Percentiles rank a stretch among this genome's conserved stretches.
Conservation (phyloP, 495 filamentous ascomycete species). For the Podospora comata region DNA sequence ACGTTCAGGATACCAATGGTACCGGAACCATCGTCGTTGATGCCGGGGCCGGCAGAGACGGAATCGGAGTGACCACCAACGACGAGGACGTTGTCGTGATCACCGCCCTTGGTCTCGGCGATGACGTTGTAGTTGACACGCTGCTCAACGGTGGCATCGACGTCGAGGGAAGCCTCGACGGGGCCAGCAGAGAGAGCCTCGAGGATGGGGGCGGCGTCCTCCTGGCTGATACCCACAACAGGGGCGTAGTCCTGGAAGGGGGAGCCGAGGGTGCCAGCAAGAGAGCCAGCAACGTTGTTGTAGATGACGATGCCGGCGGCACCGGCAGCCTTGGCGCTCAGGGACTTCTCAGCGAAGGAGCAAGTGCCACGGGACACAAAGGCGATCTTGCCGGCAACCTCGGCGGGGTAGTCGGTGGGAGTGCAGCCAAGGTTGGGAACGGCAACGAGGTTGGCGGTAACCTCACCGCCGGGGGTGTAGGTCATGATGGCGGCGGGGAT, state of each 20-base stretch:
- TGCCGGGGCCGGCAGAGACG: slow-evolving; percentile 57
- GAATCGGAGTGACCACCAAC: slow-evolving; percentile 69
- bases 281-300: slow-evolving; percentile 56
- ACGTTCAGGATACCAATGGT: slow-evolving; percentile 61
- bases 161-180: slow-evolving; percentile 21
- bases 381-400: slow-evolving; percentile 55
- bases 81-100: slow-evolving; percentile 60
- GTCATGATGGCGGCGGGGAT: slow-evolving; percentile 34
- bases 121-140: slow-evolving; percentile 63
- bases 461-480: slow-evolving; percentile 45
- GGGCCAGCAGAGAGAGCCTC: slow-evolving; percentile 38
- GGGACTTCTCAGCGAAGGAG: slow-evolving; percentile 58
- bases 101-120: slow-evolving; percentile 61
- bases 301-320: slow-evolving; percentile 61
- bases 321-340: slow-evolving; percentile 56
- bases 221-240: slow-evolving; percentile 51
- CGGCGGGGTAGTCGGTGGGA: slow-evolving; percentile 53
- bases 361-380: slow-evolving; percentile 62
- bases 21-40: slow-evolving; percentile 55
- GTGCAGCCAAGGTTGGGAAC: slow-evolving; percentile 58
- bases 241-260: slow-evolving; percentile 49
- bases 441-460: slow-evolving; percentile 41
- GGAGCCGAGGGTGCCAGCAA: slow-evolving; percentile 55
- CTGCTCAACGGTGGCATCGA: slow-evolving; percentile 44
- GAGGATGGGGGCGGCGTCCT: slow-evolving; percentile 50